Conservation (phyloP, 116 monocot genomes). For the Papilionanthe hybrid region DNA sequence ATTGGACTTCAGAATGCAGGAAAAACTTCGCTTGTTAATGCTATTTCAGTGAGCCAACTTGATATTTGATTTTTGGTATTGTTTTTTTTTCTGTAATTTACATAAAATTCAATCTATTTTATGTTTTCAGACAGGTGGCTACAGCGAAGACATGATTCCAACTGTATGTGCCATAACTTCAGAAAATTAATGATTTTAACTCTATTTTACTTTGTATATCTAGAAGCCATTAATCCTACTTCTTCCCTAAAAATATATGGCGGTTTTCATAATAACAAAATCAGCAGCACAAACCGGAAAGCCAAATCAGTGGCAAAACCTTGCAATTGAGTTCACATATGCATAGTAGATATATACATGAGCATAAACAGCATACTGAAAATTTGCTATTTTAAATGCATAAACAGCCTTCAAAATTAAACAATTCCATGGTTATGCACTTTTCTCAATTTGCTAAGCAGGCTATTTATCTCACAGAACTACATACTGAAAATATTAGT, state of each 20-base stretch:
- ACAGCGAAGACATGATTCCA: slow-evolving; percentile 96
- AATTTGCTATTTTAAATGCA: too few species aligned
- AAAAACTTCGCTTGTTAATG: slow-evolving; percentile 96
- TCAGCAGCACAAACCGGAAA: too few species aligned
- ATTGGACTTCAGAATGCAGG: slow-evolving; percentile 98
- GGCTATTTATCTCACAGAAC: too few species aligned
- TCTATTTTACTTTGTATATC: slow-evolving; percentile 4
- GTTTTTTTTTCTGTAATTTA: not conserved
- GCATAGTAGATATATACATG: too few species aligned
- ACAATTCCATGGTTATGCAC: too few species aligned
- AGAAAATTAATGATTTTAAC: not conserved
- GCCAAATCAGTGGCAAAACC: too few species aligned
- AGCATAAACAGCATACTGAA: too few species aligned
- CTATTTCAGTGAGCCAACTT: slow-evolving; percentile 67
- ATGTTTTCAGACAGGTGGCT: slow-evolving; percentile 73
- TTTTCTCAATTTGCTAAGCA: too few species aligned
- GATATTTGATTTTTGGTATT: not conserved
- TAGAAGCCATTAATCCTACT: not conserved
- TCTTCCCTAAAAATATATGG: slow-evolving; percentile 14
- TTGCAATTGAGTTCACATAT: too few species aligned
- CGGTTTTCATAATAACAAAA: too few species aligned
- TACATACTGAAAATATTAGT: too few species aligned
- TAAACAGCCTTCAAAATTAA: too few species aligned
- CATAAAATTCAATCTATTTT: slow-evolving; percentile 9
- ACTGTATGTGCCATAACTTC: slow-evolving; percentile 50